Percentiles rank a stretch among this genome's conserved stretches.
Evolutionary conservation across 768 basidiomycete genomes (phyloP).

Genomic region (Calocybe gangraenosa): DNA sequence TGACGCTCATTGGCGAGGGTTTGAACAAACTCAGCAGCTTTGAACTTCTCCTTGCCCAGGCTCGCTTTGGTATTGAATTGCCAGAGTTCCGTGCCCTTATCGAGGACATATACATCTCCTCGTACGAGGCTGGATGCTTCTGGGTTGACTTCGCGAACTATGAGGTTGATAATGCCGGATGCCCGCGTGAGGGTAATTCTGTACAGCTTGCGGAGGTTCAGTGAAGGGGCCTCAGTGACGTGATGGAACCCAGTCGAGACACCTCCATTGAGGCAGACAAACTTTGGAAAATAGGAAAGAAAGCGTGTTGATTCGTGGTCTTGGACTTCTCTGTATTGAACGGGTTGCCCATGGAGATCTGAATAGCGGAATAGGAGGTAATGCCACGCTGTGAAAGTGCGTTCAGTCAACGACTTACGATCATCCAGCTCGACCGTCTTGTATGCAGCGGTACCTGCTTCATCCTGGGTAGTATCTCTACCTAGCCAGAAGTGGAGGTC

Average conservation of each 20-base stretch:
- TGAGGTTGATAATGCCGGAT: constrained; percentile 24
- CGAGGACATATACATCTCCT: constrained; percentile 58
- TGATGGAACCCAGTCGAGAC: constrained; percentile 51
- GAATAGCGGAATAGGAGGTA: not conserved
- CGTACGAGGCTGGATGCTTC: constrained; percentile 42
- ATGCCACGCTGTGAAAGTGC: not conserved
- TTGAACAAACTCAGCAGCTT: constrained; percentile 57
- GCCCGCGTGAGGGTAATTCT: constrained; percentile 35
- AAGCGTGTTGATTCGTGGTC: constrained; percentile 50
- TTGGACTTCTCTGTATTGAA: constrained; percentile 63
- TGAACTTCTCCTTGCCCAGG: constrained; percentile 53
- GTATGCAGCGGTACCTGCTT: constrained; percentile 60
- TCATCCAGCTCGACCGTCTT: constrained; percentile 68
- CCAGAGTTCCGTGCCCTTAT: constrained; percentile 48
- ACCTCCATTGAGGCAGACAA: constrained; percentile 43
- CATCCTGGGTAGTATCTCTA: constrained; percentile 53
- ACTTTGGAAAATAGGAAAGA: constrained; percentile 46
- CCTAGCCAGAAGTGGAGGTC: constrained; percentile 69
- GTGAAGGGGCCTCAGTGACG: constrained; percentile 37
- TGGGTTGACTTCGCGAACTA: constrained; percentile 47
- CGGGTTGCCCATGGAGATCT: constrained; percentile 54
- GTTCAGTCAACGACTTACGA: constrained; percentile 31
- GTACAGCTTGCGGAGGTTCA: constrained; percentile 46
- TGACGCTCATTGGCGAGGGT: constrained; percentile 37
- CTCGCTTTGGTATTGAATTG: constrained; percentile 56